These are phyloP conservation scores for Dipteronia sinensis DNA, from an alignment of 345 rosid species.

Conservation along the genomic window DNA sequence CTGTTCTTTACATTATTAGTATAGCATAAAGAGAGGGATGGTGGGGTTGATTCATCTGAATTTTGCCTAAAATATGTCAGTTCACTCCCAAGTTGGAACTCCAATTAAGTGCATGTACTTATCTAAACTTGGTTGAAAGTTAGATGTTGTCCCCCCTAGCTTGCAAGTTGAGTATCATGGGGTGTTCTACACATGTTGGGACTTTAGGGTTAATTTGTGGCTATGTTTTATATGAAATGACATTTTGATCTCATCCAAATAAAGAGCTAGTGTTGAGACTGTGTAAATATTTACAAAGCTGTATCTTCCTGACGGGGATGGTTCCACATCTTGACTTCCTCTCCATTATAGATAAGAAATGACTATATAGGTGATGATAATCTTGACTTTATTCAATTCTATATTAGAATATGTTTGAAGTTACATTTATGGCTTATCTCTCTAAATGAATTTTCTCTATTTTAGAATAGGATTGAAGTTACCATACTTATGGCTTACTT, in stretches of 20 bases:
- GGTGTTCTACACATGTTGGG: conserved; percentile 19
- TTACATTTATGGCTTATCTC: not conserved
- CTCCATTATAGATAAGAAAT: not conserved
- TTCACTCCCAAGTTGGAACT: conserved; percentile 13
- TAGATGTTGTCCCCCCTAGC: not conserved
- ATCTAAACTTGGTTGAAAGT: conserved; percentile 3
- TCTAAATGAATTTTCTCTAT: not conserved
- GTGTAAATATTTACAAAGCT: not conserved
- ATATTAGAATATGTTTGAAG: not conserved
- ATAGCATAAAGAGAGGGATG: not conserved
- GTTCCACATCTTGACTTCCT: not conserved
- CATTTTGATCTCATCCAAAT: not conserved
- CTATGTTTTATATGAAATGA: not conserved
- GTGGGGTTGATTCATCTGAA: conserved; percentile 29
- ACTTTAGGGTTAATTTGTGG: conserved; percentile 5
- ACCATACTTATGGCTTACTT: not conserved
- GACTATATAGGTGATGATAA: not conserved
- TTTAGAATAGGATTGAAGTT: not conserved
- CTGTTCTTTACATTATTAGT: not conserved
- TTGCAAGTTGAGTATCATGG: conserved; percentile 5
- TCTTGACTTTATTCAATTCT: not conserved
- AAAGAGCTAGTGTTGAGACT: not conserved
- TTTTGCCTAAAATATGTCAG: conserved; percentile 9
- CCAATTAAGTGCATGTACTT: conserved; percentile 2
- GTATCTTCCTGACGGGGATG: conserved; percentile 5